Evolutionary conservation across 768 basidiomycete species (phyloP).

Genomic region (Rhizopogon roseolus): DNA sequence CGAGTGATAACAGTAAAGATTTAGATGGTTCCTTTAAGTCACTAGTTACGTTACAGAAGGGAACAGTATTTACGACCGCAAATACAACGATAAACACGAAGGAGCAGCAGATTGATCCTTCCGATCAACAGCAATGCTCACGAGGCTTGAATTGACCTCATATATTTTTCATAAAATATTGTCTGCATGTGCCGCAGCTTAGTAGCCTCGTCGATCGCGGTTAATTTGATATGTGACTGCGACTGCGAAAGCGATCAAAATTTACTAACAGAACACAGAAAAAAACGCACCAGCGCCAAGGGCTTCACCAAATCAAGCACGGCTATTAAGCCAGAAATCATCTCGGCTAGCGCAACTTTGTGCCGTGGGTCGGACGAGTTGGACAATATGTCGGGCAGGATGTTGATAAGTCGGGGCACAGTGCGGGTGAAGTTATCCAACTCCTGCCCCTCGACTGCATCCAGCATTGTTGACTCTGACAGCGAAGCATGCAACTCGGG

Average conservation of each 20-base stretch:
- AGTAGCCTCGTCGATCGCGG: conserved; percentile 50
- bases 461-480: conserved; percentile 38
- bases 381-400: conserved; percentile 64
- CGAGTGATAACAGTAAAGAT: too few species aligned
- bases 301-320: conserved; percentile 59
- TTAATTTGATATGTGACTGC: conserved; percentile 40
- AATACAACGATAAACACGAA: not conserved
- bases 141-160: conserved; percentile 46
- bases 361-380: conserved; percentile 58
- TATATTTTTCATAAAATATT: conserved; percentile 60
- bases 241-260: conserved; percentile 11
- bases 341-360: conserved; percentile 65
- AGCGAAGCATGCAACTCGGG: conserved; percentile 48
- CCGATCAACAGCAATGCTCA: conserved; percentile 10
- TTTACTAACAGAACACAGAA: conserved; percentile 3
- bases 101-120: not conserved
- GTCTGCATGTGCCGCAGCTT: conserved; percentile 61
- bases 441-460: conserved; percentile 43
- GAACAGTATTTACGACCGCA: not conserved
- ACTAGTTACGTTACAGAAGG: not conserved
- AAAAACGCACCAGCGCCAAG: conserved; percentile 49
- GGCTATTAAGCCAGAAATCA: conserved; percentile 59
- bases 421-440: conserved; percentile 56
- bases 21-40: not conserved
- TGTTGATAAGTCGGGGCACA: conserved; percentile 60